A percentile compares a stretch with the other conserved stretches of the same genome.
phyloP scores from a whole-genome alignment of 2,329 filamentous ascomycete species.

The Elsinoe necatrix region DNA sequence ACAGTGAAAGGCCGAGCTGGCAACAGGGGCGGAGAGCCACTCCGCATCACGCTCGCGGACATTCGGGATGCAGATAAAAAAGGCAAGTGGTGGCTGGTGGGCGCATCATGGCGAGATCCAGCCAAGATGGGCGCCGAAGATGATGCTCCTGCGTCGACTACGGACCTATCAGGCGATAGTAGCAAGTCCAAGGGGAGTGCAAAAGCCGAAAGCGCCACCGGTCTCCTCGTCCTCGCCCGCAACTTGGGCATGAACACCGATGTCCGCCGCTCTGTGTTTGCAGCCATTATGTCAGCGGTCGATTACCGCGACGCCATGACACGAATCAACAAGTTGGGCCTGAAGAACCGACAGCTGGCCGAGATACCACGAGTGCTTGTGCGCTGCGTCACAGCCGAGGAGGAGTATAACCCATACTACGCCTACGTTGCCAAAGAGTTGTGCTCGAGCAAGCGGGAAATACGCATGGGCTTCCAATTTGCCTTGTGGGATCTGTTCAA shows the following conservation, averaged over 20 bases:
- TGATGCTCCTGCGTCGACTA: not conserved
- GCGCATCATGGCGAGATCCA: slow-evolving; percentile 69
- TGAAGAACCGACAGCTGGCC: slow-evolving; percentile 77
- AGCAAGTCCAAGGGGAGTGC: slow-evolving; percentile 17
- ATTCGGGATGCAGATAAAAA: slow-evolving; percentile 75
- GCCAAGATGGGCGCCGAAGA: slow-evolving; percentile 19
- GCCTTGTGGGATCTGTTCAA: slow-evolving; percentile 80
- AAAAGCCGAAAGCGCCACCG: not conserved
- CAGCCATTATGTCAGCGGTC: slow-evolving; percentile 75
- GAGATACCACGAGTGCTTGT: slow-evolving; percentile 84
- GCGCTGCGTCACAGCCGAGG: slow-evolving; percentile 76
- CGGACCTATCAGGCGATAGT: not conserved
- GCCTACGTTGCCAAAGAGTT: slow-evolving; percentile 72
- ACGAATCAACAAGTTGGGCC: slow-evolving; percentile 68
- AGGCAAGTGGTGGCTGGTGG: slow-evolving; percentile 98
- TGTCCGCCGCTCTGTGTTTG: slow-evolving; percentile 82
- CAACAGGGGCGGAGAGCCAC: slow-evolving; percentile 63
- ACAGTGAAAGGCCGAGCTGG: slow-evolving; percentile 60
- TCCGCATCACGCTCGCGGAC: slow-evolving; percentile 73
- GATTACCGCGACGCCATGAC: slow-evolving; percentile 78
- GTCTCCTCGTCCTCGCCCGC: slow-evolving; percentile 49
- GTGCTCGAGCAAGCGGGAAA: slow-evolving; percentile 53
- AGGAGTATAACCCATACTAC: slow-evolving; percentile 87
- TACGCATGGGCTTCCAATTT: slow-evolving; percentile 74
- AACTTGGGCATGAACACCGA: slow-evolving; percentile 82